These are phyloP conservation scores for Bipolaris cookei DNA, from an alignment of 2,329 filamentous ascomycete genomes.

Conservation along the genomic window DNA sequence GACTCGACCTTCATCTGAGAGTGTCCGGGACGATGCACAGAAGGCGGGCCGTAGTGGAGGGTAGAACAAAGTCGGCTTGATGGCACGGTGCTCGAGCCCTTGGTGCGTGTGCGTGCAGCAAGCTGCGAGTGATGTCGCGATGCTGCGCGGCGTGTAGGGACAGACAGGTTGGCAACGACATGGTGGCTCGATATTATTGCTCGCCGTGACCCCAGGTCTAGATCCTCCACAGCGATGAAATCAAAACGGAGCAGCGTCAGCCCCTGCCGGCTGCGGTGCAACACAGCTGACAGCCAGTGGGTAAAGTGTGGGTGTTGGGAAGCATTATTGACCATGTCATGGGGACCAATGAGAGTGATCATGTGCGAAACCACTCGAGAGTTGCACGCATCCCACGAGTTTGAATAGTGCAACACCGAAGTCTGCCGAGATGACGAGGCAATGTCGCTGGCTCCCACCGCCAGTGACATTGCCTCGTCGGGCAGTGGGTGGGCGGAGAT, in stretches of 20 bases:
- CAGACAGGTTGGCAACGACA: constrained; percentile 9
- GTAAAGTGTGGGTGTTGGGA: constrained; percentile 16
- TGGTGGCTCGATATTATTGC: constrained; percentile 24
- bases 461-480: not conserved
- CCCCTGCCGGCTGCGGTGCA: constrained; percentile 26
- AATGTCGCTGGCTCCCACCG: too few relatives aligned
- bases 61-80: constrained; percentile 16
- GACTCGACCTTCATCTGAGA: constrained; percentile 24
- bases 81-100: constrained; percentile 15
- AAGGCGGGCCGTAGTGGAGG: constrained; percentile 29
- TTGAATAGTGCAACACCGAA: not conserved
- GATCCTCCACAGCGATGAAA: constrained; percentile 25
- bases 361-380: constrained; percentile 19
- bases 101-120: constrained; percentile 8
- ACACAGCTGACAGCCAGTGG: constrained; percentile 26
- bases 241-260: constrained; percentile 16
- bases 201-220: constrained; percentile 30
- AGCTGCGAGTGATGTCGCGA: constrained; percentile 27
- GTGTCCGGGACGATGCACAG: constrained; percentile 25
- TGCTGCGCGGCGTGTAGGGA: constrained; percentile 11
- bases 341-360: constrained; percentile 15
- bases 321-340: constrained; percentile 26
- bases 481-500: not conserved
- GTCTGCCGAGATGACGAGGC: not conserved
- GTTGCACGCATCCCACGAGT: constrained; percentile 17